Percentiles rank a stretch among this genome's conserved stretches.
Conservation (phyloP, 1,139 yeast species). For the Candida pseudoviswanathii region DNA sequence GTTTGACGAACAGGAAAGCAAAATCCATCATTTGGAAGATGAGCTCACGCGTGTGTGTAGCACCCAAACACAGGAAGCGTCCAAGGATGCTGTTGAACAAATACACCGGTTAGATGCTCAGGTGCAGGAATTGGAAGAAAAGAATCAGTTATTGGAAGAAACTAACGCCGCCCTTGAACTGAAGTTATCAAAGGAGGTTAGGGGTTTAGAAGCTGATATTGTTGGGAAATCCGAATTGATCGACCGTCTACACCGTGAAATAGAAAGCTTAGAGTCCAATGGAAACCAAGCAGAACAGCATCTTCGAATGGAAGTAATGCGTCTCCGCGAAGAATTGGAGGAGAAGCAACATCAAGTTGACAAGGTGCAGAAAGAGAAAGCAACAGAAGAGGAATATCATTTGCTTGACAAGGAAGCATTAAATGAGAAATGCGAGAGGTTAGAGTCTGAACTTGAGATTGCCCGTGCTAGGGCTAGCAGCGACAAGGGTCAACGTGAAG, state of each 20-base stretch:
- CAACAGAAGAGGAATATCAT: not conserved
- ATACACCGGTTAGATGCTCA: not conserved
- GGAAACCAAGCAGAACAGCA: conserved; percentile 1
- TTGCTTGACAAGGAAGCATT: not conserved
- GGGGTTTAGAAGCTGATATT: not conserved
- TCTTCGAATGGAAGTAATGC: not conserved
- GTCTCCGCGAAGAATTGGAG: not conserved
- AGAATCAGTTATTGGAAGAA: not conserved
- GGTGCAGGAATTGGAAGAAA: not conserved
- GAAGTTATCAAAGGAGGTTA: not conserved
- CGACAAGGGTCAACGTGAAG: not conserved
- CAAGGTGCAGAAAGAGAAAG: no score
- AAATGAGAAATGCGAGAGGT: not conserved
- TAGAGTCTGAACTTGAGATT: not conserved
- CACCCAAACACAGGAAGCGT: not conserved
- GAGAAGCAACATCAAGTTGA: not conserved
- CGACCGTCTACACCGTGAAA: not conserved
- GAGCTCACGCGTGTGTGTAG: not conserved
- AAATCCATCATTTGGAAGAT: no score
- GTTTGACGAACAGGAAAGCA: not conserved
- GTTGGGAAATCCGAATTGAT: not conserved
- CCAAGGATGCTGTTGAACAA: conserved; percentile 1
- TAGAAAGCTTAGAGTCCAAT: not conserved
- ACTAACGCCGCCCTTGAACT: not conserved
- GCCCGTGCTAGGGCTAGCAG: not conserved